Percentiles rank a stretch among this genome's conserved stretches.
Evolutionary conservation across 495 filamentous ascomycete species (phyloP).

Genomic region (Aspergillus sparsus): DNA sequence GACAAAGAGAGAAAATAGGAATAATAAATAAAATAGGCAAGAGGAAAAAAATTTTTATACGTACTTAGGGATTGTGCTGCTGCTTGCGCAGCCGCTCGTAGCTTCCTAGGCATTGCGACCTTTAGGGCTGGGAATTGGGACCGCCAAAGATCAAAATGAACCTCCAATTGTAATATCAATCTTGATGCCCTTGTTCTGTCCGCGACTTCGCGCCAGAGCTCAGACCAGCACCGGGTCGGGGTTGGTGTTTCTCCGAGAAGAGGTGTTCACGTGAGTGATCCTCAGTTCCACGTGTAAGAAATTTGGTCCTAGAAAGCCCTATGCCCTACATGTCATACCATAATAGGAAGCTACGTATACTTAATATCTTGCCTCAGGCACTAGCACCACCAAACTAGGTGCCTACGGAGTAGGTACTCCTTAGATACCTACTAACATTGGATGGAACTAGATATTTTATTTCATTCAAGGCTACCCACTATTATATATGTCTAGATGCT

Average conservation of each 20-base stretch:
- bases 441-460: no score
- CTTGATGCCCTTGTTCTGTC: slow-evolving; percentile 13
- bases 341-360: no score
- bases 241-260: slow-evolving; percentile 24
- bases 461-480: no score
- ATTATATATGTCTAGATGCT: no score
- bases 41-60: slow-evolving; percentile 13
- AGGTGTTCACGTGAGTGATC: slow-evolving; percentile 26
- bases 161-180: slow-evolving; percentile 7
- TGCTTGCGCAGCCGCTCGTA: slow-evolving; percentile 51
- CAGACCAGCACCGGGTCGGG: slow-evolving; percentile 15
- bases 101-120: slow-evolving; percentile 49
- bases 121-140: slow-evolving; percentile 14
- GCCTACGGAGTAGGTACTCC: no score
- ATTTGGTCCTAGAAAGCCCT: slow-evolving; percentile 3
- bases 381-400: no score
- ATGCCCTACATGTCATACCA: slow-evolving; percentile 6
- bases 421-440: no score
- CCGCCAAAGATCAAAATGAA: slow-evolving; percentile 21
- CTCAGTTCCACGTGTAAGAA: slow-evolving; percentile 1
- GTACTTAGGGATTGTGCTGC: slow-evolving; percentile 51
- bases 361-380: no score
- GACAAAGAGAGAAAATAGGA: background rate
- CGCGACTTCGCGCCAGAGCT: slow-evolving; percentile 19
- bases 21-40: background rate